These are phyloP conservation scores for Caryopteris hybrid DNA, from an alignment of 305 asterid genomes.

Conservation along the genomic window DNA sequence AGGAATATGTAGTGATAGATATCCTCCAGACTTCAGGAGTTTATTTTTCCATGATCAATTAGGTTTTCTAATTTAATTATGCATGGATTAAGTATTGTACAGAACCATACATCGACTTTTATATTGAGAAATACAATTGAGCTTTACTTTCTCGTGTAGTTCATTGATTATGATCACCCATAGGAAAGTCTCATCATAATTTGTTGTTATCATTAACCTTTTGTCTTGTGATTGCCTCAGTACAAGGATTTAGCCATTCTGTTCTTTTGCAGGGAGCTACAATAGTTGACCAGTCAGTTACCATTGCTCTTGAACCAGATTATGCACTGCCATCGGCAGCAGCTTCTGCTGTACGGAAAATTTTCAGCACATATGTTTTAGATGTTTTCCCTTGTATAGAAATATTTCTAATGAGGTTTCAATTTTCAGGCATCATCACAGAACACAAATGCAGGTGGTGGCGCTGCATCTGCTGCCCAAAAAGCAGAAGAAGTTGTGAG, in stretches of 20 bases:
- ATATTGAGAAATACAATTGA: not conserved
- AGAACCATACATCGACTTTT: not conserved
- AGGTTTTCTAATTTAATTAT: not conserved
- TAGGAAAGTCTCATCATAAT: not conserved
- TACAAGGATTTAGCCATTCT: not conserved
- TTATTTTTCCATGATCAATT: not conserved
- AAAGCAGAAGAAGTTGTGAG: constrained; percentile 78
- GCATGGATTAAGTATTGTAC: not conserved
- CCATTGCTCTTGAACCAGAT: constrained; percentile 42
- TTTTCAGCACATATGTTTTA: not conserved
- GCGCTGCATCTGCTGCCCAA: constrained; percentile 45
- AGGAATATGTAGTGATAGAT: not conserved
- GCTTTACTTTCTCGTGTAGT: not conserved
- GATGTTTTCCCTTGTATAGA: not conserved
- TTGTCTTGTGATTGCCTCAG: not conserved
- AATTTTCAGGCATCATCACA: constrained; percentile 41
- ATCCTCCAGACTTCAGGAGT: constrained; percentile 4
- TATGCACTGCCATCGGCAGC: constrained; percentile 49
- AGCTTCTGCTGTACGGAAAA: constrained; percentile 27
- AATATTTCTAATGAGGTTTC: not conserved
- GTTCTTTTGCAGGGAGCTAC: constrained; percentile 58
- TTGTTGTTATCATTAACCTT: too few relatives aligned
- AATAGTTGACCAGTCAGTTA: constrained; percentile 66
- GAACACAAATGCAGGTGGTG: constrained; percentile 24
- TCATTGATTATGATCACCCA: not conserved